A percentile compares a stretch with the other conserved stretches of the same genome.
Evolutionary conservation across 352 stramenopile species (phyloP).

Genomic region (Pythium biforme): DNA sequence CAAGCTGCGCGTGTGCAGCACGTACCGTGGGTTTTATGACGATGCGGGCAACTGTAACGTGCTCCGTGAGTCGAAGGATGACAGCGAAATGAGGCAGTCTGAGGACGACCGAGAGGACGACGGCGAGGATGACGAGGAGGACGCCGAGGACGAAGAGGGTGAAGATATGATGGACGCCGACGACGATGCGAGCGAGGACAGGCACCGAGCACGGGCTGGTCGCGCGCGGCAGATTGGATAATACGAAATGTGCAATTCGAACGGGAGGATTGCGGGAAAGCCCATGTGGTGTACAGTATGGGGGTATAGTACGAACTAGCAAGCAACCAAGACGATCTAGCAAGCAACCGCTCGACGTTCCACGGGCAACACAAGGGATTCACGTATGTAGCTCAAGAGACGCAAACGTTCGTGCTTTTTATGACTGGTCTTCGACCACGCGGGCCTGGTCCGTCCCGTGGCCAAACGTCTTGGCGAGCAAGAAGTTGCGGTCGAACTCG

Average conservation of each 20-base stretch:
- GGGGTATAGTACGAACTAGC: constrained; percentile 2
- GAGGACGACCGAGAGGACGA: constrained; percentile 18
- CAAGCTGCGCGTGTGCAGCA: constrained; percentile 88
- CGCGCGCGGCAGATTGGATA: constrained; percentile 1
- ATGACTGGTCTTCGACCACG: constrained; percentile 70
- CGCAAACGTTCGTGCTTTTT: constrained; percentile 25
- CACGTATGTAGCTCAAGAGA: constrained; percentile 8
- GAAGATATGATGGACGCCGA: constrained; percentile 27
- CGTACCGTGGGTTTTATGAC: constrained; percentile 69
- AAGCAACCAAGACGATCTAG: too few species aligned
- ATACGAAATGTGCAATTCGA: constrained; percentile 8
- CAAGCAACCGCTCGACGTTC: constrained; percentile 1
- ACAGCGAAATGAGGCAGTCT: constrained; percentile 4
- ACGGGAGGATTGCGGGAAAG: constrained; percentile 1
- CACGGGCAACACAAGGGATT: neutral
- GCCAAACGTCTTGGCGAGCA: constrained; percentile 78
- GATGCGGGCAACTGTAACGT: constrained; percentile 85
- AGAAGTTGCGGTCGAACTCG: constrained; percentile 84
- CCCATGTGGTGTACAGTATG: constrained; percentile 8
- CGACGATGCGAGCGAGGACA: constrained; percentile 5
- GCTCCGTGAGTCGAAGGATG: constrained; percentile 37
- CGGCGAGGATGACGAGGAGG: constrained; percentile 14
- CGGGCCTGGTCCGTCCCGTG: constrained; percentile 61
- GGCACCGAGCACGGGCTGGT: neutral
- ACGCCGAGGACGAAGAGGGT: constrained; percentile 15